Evolutionary conservation across 2,329 filamentous ascomycete species (phyloP).

Genomic region (Diplodia seriata): DNA sequence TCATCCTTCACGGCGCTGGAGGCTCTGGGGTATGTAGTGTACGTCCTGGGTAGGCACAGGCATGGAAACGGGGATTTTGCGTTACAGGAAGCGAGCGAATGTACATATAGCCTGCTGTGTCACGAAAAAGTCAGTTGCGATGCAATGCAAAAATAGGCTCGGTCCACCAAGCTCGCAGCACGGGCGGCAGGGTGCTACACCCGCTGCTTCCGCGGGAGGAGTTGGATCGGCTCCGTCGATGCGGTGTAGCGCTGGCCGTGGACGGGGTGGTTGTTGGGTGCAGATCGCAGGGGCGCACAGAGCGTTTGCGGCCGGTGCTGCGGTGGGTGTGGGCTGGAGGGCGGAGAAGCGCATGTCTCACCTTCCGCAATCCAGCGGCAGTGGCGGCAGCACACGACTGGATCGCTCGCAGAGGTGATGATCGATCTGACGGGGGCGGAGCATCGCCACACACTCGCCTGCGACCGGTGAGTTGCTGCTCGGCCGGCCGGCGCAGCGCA

Average conservation of each 20-base stretch:
- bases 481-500: background rate
- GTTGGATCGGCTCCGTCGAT: background rate
- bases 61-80: constrained; percentile 18
- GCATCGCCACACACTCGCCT: constrained; percentile 1
- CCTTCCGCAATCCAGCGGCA: constrained; percentile 22
- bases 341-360: constrained; percentile 29
- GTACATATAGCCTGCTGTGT: constrained; percentile 19
- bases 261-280: constrained; percentile 3
- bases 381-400: constrained; percentile 19
- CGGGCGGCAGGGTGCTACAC: constrained; percentile 5
- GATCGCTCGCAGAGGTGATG: constrained; percentile 2
- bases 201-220: constrained; percentile 17
- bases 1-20: constrained; percentile 22
- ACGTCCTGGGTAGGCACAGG: background rate
- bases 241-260: constrained; percentile 28
- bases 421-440: constrained; percentile 8
- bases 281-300: constrained; percentile 27
- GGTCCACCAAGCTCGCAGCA: background rate
- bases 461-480: constrained; percentile 13
- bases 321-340: background rate
- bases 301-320: constrained; percentile 11
- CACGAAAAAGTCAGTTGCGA: constrained; percentile 1
- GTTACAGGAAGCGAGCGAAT: constrained; percentile 12
- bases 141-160: constrained; percentile 14
- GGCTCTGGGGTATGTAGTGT: constrained; percentile 22